A percentile compares a stretch with the other conserved stretches of the same genome.
These are phyloP conservation scores for Cyclotella baltica DNA, from an alignment of 108 stramenopile genomes.

Conservation along the genomic window DNA sequence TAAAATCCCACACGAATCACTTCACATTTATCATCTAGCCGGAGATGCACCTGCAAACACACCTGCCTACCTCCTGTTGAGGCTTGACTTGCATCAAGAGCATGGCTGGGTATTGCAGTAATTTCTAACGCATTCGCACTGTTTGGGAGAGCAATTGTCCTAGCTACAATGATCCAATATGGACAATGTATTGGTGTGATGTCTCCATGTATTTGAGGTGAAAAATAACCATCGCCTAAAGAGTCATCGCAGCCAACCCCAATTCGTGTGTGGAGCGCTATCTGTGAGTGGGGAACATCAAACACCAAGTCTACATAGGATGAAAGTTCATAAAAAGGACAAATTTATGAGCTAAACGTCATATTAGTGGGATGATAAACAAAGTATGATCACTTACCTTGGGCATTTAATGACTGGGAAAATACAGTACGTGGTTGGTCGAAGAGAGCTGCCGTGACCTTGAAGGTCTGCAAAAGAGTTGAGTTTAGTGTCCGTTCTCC, in stretches of 20 bases:
- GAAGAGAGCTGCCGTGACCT: conserved; percentile 36
- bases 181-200: conserved; percentile 30
- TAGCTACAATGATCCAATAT: conserved; percentile 68
- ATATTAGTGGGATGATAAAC: not conserved
- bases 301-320: conserved; percentile 32
- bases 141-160: conserved; percentile 26
- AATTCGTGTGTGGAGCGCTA: conserved; percentile 65
- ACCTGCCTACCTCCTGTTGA: conserved; percentile 15
- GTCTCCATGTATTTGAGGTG: conserved; percentile 25
- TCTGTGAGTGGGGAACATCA: conserved; percentile 31
- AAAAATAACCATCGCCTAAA: conserved; percentile 33
- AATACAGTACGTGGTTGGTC: conserved; percentile 41
- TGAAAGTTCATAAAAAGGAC: not conserved
- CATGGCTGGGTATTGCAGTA: conserved; percentile 56
- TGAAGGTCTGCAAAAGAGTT: conserved; percentile 32
- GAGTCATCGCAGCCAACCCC: conserved; percentile 35
- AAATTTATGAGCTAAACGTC: not conserved
- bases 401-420: conserved; percentile 23
- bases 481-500: conserved; percentile 28
- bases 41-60: conserved; percentile 54
- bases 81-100: conserved; percentile 11
- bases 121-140: conserved; percentile 48
- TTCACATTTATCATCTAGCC: conserved; percentile 27
- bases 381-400: conserved; percentile 28
- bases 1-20: conserved; percentile 68